Evolutionary conservation across 2,329 filamentous ascomycete species (phyloP), one percentile per base, ranked within the genome.

Genomic region (Arthrobotrys pseudoclavata): DNA sequence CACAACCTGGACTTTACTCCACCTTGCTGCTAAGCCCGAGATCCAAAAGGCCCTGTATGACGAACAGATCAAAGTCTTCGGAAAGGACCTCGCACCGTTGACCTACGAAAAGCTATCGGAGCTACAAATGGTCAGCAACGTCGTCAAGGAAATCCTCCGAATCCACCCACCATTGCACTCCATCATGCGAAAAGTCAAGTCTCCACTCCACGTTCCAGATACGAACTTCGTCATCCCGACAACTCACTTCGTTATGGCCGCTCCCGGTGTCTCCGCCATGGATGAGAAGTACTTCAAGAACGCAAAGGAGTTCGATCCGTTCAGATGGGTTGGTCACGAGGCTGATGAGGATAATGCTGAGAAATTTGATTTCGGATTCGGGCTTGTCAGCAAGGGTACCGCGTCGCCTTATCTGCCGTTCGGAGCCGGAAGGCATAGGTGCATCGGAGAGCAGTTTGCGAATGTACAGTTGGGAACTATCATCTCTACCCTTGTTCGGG

Each of bases 361-460:
- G 10, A 88, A 90, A 81, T 86, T 86, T 47, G 89, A 90, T 79
- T 90, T 90, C 80, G 89, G 88, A 4, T 90, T 89, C 83, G 89
- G 89, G 61, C 82, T 87, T 24, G 86, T 89, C 12, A 87, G 85
- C 72, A 90, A 90, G 84, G 88, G 89, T 24, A 88, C 89, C 4
- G 85, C 85, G 53, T 88, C 86, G 53, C 89, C 90, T 0, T 91
- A 92, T 81, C 84, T 92, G 1, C 91, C 91, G 0, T 93, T 93
- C 81, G 91, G 91, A 1, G 91, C 90, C 0, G 91, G 91, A 0
- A 85, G 91, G 52, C 91, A 93, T 83, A 86, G 91, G 20, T 93
- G 91, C 81, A 92, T 93, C 74, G 91, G 91, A 18, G 91, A 93
- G 84, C 91, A 92, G 82, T 93, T 92, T 82, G 91, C 91, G 0